phyloP scores from a whole-genome alignment of 768 basidiomycete genomes.

The Exidia glandulosa region DNA sequence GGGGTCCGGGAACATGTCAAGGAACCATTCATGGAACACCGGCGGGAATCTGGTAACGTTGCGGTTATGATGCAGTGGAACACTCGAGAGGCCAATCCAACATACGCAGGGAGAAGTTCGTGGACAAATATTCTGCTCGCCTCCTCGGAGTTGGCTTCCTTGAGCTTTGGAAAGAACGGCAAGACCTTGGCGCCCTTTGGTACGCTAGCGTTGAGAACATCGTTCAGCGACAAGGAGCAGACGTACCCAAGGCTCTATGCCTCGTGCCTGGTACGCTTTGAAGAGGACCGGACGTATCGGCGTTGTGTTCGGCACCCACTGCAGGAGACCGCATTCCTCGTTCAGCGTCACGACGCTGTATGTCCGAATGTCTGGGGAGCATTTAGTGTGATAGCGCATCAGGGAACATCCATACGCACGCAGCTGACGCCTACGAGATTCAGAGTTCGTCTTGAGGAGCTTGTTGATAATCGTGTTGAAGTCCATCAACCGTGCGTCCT shows the following conservation, averaged over 20 bases:
- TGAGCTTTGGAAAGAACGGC: slow-evolving; percentile 39
- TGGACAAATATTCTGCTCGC: too few species aligned
- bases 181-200: slow-evolving; percentile 34
- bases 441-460: slow-evolving; percentile 84
- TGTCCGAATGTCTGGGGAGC: slow-evolving; percentile 69
- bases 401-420: slow-evolving; percentile 40
- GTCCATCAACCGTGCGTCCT: slow-evolving; percentile 96
- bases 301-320: slow-evolving; percentile 94
- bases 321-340: slow-evolving; percentile 93
- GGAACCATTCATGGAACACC: slow-evolving; percentile 95
- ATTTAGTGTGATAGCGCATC: not conserved
- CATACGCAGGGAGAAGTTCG: too few species aligned
- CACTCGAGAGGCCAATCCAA: too few species aligned
- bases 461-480: slow-evolving; percentile 98
- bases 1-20: slow-evolving; percentile 94
- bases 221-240: not conserved
- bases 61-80: not conserved
- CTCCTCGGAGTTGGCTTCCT: too few species aligned
- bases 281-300: slow-evolving; percentile 68
- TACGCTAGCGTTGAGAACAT: not conserved
- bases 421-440: slow-evolving; percentile 81
- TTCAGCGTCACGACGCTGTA: slow-evolving; percentile 98
- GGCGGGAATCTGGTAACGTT: slow-evolving; percentile 26
- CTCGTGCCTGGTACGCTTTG: slow-evolving; percentile 49
- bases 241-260: slow-evolving; percentile 40